Base-by-base conservation (phyloP, 106 monocot genomes). In the Allium sativum region DNA sequence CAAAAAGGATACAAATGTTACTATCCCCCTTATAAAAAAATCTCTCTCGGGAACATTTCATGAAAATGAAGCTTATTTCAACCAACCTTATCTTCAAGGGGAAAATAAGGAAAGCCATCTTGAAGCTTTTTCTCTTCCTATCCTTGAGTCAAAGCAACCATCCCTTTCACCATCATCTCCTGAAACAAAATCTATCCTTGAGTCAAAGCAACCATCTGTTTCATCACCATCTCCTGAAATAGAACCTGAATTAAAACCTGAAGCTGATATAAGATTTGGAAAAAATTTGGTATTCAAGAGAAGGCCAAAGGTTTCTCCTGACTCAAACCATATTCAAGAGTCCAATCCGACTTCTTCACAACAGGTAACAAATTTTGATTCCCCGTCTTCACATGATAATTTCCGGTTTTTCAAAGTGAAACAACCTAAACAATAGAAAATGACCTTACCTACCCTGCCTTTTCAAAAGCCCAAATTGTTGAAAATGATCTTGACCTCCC, bases 1-100 rank as follows among this genome's bases (percentile, higher is more conserved):
- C 60, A 31, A 31, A 61, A 61, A 61, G 60, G 43, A 16, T 61
- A 61, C 43, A 61, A 61, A 18, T 61, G 44, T 44, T 61, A 61
- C 18, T 44, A 61, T 31, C 7, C 60, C 2, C 60, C 42, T 9
- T 44, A 42, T 7, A 61, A 42, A 16, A 44, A n/a, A 18, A 15
- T 61, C 58, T 69, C 12, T 59, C 59, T 8, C n/a, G 0, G 11
- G 19, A 6, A 53, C 44, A 1, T 64, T 72, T 14, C 5, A 44
- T 44, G 44, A 64, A 64, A 7, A 14, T 10, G 10, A 13, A 16
- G 14, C 45, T 9, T 71, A 55, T 40, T 65, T 62, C 46, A 59
- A 16, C 52, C n/a, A 7, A 13, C 12, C 47, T 59, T 59, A 22
- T 69, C 31, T 51, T 18, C 48, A 16, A 15, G 48, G 48, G 15